Conservation (phyloP, 2,329 filamentous ascomycete genomes). For the Calonectria pauciramosa region DNA sequence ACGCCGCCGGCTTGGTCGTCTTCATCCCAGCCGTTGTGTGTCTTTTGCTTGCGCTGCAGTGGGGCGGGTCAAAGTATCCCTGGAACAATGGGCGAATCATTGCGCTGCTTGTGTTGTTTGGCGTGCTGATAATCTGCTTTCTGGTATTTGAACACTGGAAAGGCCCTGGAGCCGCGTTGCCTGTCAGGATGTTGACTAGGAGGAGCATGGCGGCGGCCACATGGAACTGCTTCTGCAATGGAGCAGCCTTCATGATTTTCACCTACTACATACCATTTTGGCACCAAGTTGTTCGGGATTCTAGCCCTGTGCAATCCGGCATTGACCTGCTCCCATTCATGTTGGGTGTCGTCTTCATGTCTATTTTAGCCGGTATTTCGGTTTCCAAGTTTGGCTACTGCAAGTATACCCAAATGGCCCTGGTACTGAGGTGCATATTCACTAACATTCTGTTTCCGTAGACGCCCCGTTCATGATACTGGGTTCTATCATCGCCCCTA, state of each 20-base stretch:
- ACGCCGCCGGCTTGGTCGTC: slow-evolving; percentile 47
- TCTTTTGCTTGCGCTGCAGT: slow-evolving; percentile 64
- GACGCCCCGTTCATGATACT: slow-evolving; percentile 55
- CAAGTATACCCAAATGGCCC: slow-evolving; percentile 21
- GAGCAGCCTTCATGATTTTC: slow-evolving; percentile 46
- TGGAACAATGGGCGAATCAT: slow-evolving; percentile 44
- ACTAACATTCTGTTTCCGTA: neutral
- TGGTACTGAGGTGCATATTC: neutral
- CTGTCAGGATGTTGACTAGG: slow-evolving; percentile 55
- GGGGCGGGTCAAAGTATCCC: slow-evolving; percentile 56
- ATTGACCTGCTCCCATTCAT: slow-evolving; percentile 56
- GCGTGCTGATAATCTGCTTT: slow-evolving; percentile 50
- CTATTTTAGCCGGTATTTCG: slow-evolving; percentile 49
- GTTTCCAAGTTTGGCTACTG: slow-evolving; percentile 60
- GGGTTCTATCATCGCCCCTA: slow-evolving; percentile 48
- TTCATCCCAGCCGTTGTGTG: slow-evolving; percentile 58
- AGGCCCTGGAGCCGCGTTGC: slow-evolving; percentile 57
- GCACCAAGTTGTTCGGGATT: slow-evolving; percentile 60
- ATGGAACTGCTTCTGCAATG: slow-evolving; percentile 54
- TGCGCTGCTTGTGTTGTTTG: slow-evolving; percentile 48
- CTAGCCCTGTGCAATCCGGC: slow-evolving; percentile 54
- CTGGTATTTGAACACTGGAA: slow-evolving; percentile 54
- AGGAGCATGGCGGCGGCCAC: slow-evolving; percentile 54
- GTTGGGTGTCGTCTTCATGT: slow-evolving; percentile 51
- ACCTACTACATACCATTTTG: slow-evolving; percentile 60